These are phyloP conservation scores for Pseudotsuga menziesii DNA, from an alignment of 75 land plant genomes.

Conservation along the genomic window DNA sequence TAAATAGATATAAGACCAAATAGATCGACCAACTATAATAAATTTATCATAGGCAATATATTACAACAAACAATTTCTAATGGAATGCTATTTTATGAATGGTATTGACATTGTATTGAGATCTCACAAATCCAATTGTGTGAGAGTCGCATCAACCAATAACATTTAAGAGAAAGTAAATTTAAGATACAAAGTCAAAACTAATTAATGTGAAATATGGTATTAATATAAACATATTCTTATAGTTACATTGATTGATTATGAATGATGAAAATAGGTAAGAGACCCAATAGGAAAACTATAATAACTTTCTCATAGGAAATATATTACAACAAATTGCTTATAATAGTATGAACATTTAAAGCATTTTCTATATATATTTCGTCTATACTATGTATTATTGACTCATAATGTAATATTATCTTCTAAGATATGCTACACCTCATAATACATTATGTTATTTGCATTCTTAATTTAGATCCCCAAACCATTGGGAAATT, in stretches of 20 bases:
- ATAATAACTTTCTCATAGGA: background rate
- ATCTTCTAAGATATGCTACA: background rate
- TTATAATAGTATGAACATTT: background rate
- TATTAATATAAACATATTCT: background rate
- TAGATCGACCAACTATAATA: background rate
- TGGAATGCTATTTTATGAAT: too few species aligned
- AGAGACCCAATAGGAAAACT: background rate
- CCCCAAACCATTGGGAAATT: slow-evolving; percentile 53
- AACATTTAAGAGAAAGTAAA: too few species aligned
- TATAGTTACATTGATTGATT: background rate
- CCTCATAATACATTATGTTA: too few species aligned
- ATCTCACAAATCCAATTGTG: too few species aligned
- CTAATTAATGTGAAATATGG: background rate
- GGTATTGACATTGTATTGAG: too few species aligned
- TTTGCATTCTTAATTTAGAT: background rate
- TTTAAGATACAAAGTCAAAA: background rate
- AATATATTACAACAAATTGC: too few species aligned
- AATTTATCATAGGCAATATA: too few species aligned
- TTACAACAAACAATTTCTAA: too few species aligned
- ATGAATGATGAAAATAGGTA: background rate
- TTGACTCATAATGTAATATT: background rate
- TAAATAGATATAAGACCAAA: background rate
- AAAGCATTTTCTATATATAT: background rate
- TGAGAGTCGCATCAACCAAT: too few species aligned
- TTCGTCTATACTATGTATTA: background rate